Evolutionary conservation across 2,329 filamentous ascomycete species (phyloP).

Genomic region (Basipetospora chlamydospora): DNA sequence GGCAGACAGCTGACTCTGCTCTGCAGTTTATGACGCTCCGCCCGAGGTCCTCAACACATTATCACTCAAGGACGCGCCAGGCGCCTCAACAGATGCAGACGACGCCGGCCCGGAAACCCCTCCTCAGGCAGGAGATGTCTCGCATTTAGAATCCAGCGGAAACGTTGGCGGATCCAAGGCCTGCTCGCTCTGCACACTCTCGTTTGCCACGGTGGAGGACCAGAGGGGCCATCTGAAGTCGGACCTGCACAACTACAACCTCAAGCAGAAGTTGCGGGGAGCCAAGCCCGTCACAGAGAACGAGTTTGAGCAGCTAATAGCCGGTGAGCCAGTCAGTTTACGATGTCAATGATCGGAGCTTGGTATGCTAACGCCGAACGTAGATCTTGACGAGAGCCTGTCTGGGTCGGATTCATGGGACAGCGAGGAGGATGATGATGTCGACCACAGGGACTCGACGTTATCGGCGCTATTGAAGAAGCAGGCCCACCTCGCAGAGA

Average conservation of each 20-base stretch:
- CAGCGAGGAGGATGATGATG: slow-evolving; percentile 50
- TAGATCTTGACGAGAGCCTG: slow-evolving; percentile 72
- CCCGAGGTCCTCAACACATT: slow-evolving; percentile 4
- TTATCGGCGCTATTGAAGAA: slow-evolving; percentile 67
- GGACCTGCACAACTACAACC: slow-evolving; percentile 84
- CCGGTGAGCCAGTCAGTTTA: slow-evolving; percentile 15
- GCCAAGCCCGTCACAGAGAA: slow-evolving; percentile 55
- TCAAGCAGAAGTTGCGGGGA: slow-evolving; percentile 79
- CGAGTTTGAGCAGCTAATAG: slow-evolving; percentile 79
- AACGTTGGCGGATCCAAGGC: slow-evolving; percentile 51
- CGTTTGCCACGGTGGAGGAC: slow-evolving; percentile 60
- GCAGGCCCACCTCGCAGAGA: slow-evolving; percentile 58
- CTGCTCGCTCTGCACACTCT: slow-evolving; percentile 65
- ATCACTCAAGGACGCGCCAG: slow-evolving; percentile 1
- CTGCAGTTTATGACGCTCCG: slow-evolving; percentile 3
- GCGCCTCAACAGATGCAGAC: no score
- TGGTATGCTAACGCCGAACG: no score
- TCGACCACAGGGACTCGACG: slow-evolving; percentile 47
- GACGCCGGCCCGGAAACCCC: not conserved
- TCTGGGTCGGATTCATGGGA: slow-evolving; percentile 73
- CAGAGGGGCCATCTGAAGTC: slow-evolving; percentile 79
- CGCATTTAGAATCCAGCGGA: no score
- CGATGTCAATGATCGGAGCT: not conserved
- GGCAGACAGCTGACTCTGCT: no score
- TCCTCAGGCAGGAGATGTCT: no score